Evolutionary conservation across 306 rosid genomes (phyloP), one percentile per base, ranked within the genome.

Genomic region (Sicyos baderoa): DNA sequence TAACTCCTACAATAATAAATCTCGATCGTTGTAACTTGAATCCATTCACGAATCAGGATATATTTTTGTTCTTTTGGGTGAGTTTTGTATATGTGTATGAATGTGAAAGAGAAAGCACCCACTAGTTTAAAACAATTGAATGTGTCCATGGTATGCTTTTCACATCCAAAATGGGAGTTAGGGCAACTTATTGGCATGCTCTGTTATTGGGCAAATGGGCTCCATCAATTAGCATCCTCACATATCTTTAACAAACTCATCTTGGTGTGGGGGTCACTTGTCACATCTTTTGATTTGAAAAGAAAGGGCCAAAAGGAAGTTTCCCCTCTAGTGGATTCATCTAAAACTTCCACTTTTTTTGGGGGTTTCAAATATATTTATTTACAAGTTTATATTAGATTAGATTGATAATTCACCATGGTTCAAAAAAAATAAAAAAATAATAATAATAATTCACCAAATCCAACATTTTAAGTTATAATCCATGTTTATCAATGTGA

Each of bases 281-380:
- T 64, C 70, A 64, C 70, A 64, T 64, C 70, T 53, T 21, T 64
- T 44, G 1, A 44, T 64, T 42, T 14, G 35, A 64, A 42, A 16
- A 47, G 0, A 35, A 25, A 35, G 7, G 54, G 19, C 70, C 35
- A 62, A 17, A 0, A 40, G 17, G 52, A 63, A 18, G 10, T 63
- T 63, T 63, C 52, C 69, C 69, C 69, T 40, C 17, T 63, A 40
- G 27, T 63, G 69, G 69, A 63, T 40, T 40, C 68, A 62, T 64
- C 70, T 32, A 60, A 11, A 7, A 19, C 54, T 14, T 65, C 71
- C 71, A 65, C n/a, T n/a, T 65, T 25, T 4, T 12, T 13, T 27
- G 32, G 7, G 52, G 7, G 49, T 0, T 29, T 29, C 4, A 2
- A 29, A 29, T 2, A 29, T 29, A 29, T n/a, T n/a, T n/a, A n/a